Percentiles rank a stretch among this genome's conserved stretches.
These are phyloP conservation scores for Pugionium cornutum DNA, from an alignment of 345 rosid species.

Conservation along the genomic window DNA sequence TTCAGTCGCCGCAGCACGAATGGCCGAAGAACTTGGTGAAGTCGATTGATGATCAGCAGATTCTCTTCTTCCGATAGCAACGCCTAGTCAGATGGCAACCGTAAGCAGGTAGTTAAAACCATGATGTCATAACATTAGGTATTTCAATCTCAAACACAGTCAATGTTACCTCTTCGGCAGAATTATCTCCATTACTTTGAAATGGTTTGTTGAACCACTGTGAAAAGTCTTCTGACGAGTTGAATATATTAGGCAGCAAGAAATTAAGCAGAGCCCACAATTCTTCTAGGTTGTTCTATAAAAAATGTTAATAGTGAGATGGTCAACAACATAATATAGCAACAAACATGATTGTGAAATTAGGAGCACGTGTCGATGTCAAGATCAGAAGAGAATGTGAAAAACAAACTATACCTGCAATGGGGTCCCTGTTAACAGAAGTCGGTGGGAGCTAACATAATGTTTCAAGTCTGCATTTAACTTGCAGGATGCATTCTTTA, in stretches of 20 bases:
- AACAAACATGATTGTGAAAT: slow-evolving; percentile 9
- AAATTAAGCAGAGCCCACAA: slow-evolving; percentile 91
- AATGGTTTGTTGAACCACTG: slow-evolving; percentile 99
- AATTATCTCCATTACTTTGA: slow-evolving; percentile 80
- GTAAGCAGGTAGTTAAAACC: neutral
- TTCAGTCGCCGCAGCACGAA: slow-evolving; percentile 89
- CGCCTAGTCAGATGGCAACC: slow-evolving; percentile 53
- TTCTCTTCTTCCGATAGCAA: slow-evolving; percentile 94
- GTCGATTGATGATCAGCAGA: slow-evolving; percentile 84
- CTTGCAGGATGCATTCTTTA: slow-evolving; percentile 96
- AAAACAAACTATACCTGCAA: slow-evolving; percentile 57
- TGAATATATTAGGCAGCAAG: slow-evolving; percentile 89
- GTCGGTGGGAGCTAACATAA: slow-evolving; percentile 77
- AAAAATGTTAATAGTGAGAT: slow-evolving; percentile 22
- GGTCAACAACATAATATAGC: slow-evolving; percentile 20
- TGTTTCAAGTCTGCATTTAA: slow-evolving; percentile 83
- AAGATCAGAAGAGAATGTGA: slow-evolving; percentile 4
- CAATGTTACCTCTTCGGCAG: slow-evolving; percentile 70
- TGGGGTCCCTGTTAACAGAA: slow-evolving; percentile 87
- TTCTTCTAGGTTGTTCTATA: slow-evolving; percentile 89
- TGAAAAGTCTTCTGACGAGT: slow-evolving; percentile 92
- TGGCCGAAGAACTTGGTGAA: slow-evolving; percentile 97
- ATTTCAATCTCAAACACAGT: slow-evolving; percentile 19
- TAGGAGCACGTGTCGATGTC: neutral
- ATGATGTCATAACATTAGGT: slow-evolving; percentile 22